phyloP scores from a whole-genome alignment of 805 yeast genomes.

The Nadsonia fulvescens region DNA sequence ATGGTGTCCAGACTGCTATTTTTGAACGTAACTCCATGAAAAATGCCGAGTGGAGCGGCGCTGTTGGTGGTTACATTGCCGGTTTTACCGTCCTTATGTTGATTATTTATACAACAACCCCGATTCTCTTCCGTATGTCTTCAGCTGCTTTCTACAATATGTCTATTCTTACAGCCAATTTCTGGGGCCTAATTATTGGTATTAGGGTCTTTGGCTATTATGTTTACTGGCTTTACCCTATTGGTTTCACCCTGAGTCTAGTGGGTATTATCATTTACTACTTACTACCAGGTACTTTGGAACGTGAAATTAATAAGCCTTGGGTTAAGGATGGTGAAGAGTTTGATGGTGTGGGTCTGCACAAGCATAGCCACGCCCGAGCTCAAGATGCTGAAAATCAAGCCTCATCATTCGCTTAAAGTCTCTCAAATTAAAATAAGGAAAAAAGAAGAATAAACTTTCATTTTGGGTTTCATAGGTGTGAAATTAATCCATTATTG shows the following conservation, averaged over 20 bases:
- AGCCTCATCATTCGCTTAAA: too few relatives aligned
- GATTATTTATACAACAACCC: constrained; percentile 24
- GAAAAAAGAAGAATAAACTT: too few relatives aligned
- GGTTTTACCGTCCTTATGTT: constrained; percentile 25
- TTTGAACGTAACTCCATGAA: constrained; percentile 22
- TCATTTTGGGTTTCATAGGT: too few relatives aligned
- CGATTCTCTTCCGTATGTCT: constrained; percentile 26
- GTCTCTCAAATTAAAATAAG: too few relatives aligned
- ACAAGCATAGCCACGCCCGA: constrained; percentile 6
- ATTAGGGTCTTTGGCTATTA: constrained; percentile 25
- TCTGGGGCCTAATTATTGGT: constrained; percentile 29
- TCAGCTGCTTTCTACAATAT: constrained; percentile 29
- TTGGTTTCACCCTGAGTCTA: constrained; percentile 26
- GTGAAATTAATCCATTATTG: too few relatives aligned
- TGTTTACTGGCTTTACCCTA: constrained; percentile 29
- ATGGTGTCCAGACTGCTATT: constrained; percentile 27
- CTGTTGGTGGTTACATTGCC: constrained; percentile 26
- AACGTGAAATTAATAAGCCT: constrained; percentile 26
- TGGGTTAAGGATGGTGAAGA: too few relatives aligned
- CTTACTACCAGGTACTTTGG: constrained; percentile 17
- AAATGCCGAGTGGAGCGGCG: constrained; percentile 22
- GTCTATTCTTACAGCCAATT: constrained; percentile 25
- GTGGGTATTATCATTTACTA: constrained; percentile 25
- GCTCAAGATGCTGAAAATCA: constrained; percentile 1
- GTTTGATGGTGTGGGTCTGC: constrained; percentile 20